Percentiles rank a stretch among this genome's conserved stretches.
phyloP scores from a whole-genome alignment of 306 rosid species.

The Cotoneaster glaucophyllus region DNA sequence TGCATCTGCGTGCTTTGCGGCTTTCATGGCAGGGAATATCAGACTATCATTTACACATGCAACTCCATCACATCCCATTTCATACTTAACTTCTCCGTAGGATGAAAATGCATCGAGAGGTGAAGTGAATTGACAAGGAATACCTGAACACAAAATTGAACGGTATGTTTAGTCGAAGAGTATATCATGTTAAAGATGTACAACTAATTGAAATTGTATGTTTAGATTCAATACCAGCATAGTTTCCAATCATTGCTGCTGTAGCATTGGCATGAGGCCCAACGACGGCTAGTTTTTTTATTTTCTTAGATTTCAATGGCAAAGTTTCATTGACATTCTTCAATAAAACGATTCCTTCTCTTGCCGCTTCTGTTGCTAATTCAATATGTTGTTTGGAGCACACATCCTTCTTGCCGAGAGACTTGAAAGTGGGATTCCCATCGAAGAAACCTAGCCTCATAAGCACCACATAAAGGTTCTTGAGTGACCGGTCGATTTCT shows the following conservation, averaged over 20 bases:
- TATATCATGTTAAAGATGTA: background rate
- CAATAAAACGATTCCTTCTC: conserved; percentile 18
- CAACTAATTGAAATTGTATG: background rate
- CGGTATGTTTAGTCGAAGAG: background rate
- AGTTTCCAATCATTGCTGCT: conserved; percentile 17
- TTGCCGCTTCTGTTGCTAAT: conserved; percentile 21
- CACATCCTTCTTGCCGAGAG: conserved; percentile 7
- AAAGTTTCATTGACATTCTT: conserved; percentile 10
- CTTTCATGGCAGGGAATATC: conserved; percentile 1
- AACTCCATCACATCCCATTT: conserved; percentile 17
- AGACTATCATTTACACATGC: background rate
- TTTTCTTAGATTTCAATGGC: background rate
- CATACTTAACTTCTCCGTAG: conserved; percentile 2
- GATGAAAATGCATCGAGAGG: conserved; percentile 12
- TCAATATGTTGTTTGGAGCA: conserved; percentile 12
- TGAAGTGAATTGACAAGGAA: conserved; percentile 7
- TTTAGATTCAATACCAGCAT: conserved; percentile 9
- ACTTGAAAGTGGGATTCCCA: background rate
- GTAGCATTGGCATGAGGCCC: conserved; percentile 32
- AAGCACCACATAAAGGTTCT: conserved; percentile 6
- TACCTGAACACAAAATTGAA: background rate
- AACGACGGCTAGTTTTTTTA: conserved; percentile 1
- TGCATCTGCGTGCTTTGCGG: conserved; percentile 11
- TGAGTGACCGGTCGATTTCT: conserved; percentile 12
- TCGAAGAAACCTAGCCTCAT: conserved; percentile 22